phyloP scores from a whole-genome alignment of 139 green algal genomes.

The Closterium sp. region DNA sequence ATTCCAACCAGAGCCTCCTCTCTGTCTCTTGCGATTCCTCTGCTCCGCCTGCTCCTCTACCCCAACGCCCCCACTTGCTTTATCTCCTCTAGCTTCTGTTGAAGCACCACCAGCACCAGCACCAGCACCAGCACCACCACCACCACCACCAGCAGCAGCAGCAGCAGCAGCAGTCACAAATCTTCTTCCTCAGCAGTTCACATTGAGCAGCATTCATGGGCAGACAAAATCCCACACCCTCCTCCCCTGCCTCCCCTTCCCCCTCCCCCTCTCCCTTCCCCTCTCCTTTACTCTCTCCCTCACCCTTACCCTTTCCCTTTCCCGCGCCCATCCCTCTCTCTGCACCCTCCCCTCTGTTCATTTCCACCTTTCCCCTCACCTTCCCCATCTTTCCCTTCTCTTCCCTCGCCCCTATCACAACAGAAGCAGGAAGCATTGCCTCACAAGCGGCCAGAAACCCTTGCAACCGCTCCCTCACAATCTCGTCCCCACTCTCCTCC shows the following conservation, averaged over 20 bases:
- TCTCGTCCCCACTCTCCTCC: neutral
- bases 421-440: neutral
- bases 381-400: neutral
- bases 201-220: neutral
- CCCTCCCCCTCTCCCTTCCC: neutral
- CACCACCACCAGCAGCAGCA: too few species aligned
- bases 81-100: neutral
- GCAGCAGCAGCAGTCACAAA: neutral
- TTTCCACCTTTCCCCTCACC: neutral
- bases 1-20: neutral
- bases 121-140: too few species aligned
- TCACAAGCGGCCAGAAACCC: neutral
- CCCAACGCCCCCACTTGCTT: neutral
- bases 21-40: neutral
- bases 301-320: neutral
- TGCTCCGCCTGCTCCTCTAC: neutral
- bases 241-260: neutral
- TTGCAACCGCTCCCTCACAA: neutral
- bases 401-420: neutral
- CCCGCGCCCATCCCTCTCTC: neutral
- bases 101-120: too few species aligned
- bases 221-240: neutral
- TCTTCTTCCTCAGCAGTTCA: neutral
- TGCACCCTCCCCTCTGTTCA: neutral
- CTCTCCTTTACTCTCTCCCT: neutral